Conservation (phyloP, 768 basidiomycete species). For the Leccinum subgranulosum region DNA sequence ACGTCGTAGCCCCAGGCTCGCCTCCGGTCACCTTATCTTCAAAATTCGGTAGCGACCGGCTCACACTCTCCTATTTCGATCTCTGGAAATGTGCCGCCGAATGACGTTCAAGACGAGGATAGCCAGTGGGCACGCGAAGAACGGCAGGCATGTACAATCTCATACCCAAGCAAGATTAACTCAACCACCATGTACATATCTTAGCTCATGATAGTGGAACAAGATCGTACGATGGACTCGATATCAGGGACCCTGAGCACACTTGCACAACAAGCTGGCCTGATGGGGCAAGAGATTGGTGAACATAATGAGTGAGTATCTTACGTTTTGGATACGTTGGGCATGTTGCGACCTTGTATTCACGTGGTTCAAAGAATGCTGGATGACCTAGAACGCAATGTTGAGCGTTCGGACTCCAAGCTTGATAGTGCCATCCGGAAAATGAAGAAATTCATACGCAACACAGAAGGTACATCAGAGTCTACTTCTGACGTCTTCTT, state of each 20-base stretch:
- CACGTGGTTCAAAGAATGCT: conserved; percentile 56
- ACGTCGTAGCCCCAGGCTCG: conserved; percentile 2
- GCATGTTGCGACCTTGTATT: neutral
- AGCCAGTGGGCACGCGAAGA: conserved; percentile 82
- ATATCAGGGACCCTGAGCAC: conserved; percentile 86
- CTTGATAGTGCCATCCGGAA: conserved; percentile 61
- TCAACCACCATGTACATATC: neutral
- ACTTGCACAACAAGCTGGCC: conserved; percentile 83
- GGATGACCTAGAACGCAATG: conserved; percentile 69
- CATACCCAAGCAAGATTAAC: neutral
- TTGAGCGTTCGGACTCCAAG: conserved; percentile 66
- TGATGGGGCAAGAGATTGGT: conserved; percentile 90
- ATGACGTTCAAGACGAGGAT: conserved; percentile 58
- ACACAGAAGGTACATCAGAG: conserved; percentile 63
- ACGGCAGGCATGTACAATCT: conserved; percentile 58
- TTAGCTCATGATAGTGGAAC: conserved; percentile 82
- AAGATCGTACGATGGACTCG: conserved; percentile 85
- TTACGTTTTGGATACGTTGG: conserved; percentile 8
- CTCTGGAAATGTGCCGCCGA: conserved; percentile 9
- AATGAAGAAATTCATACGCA: conserved; percentile 77
- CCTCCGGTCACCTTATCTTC: conserved; percentile 16
- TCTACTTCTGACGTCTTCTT: neutral
- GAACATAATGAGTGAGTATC: conserved; percentile 86
- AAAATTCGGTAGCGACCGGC: conserved; percentile 14
- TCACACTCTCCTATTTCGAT: conserved; percentile 14